Evolutionary conservation across 495 filamentous ascomycete species (phyloP), one percentile per base, ranked within the genome.

Genomic region (Hypoxylon perforatum): DNA sequence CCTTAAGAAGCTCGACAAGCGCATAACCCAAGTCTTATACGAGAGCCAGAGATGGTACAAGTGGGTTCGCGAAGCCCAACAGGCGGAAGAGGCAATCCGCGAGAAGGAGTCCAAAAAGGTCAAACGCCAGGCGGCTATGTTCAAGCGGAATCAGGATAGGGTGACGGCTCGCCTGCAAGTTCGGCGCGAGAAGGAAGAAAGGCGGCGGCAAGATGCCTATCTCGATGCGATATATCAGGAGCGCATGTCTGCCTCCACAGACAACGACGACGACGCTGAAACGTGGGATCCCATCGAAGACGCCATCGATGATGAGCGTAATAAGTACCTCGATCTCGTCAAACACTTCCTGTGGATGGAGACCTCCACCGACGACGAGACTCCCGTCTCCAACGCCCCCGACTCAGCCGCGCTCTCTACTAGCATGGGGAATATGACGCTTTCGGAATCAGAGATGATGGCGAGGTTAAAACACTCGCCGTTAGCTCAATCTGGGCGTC

Each of bases 241-340:
- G 45, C 67, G 78, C 4, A 69, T 83, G 49, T 75, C 71, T 47
- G 64, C 78, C 41, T 57, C 76, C 41, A 53, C 55, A 3, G 74
- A 70, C 12, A 66, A 60, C 19, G 73, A 77, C 30, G 70, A 67
- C 10, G 72, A 73, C 50, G 73, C 65, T 8, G 75, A 74, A 28
- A 72, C 79, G 45, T 87, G 84, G 83, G 83, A 87, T 75, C 83
- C 82, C 18, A 83, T 86, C 42, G 78, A 85, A 56, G 78, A 85
- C 64, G 77, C 80, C 5, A 56, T 80, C 22, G 73, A 80, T 39
- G 81, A 85, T 38, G 77, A 79, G 39, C 70, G 81, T n/a, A 76
- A 57, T 7, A 77, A 65, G 66, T 86, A 78, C 50, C 63, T 84
- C 39, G 72, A 80, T 61, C 69, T 78, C 10, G 76, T 77, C 25